Evolutionary conservation across 2,329 filamentous ascomycete genomes (phyloP), one percentile per base, ranked within the genome.

Genomic region (Calonectria pseudoturangicola): DNA sequence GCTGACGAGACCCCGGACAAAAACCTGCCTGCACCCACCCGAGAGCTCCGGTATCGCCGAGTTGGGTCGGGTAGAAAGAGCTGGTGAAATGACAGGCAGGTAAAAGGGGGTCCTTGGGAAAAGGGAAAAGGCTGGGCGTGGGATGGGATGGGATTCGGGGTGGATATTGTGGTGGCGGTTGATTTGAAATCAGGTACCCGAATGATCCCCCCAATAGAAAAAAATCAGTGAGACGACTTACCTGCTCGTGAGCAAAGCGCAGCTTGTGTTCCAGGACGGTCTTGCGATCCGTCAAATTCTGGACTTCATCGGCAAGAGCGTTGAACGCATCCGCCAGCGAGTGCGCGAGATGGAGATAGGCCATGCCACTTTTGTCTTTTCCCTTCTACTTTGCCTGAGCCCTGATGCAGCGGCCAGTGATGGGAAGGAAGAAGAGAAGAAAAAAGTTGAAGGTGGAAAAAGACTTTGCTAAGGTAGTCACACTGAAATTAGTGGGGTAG

Each of bases 191-290:
- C 74, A 60, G 54, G 54, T 71, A 73, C 67, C 54, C 45, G 58
- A 50, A 65, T 48, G 47, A 21, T 27, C n/a, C 56, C 60, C n/a
- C 30, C 28, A 56, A 58, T 36, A 36, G 30, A 51, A 63, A 58
- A 74, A 68, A 75, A 73, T 63, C 66, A 63, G 10, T 30, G 21
- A 72, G 21, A 56, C 36, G 58, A 70, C 89, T 82, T 87, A 93
- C 91, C 88, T 92, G 91, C 82, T 92, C 90, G 77, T 92, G 91
- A 39, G 91, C 91, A 84, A 90, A 93, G 66, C 90, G 88, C 76
- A 93, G 86, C 83, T 93, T 93, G 83, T 93, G 90, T 84, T 93
- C 91, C 72, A 93, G 85, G 68, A 93, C 89, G 33, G 89, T 92
- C 80, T 92, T 92, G 76, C 89, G 88, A 81, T 93, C 91, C 76